A percentile compares a stretch with the other conserved stretches of the same genome.
Evolutionary conservation across 2,329 filamentous ascomycete genomes (phyloP).

Genomic region (Calonectria montana): DNA sequence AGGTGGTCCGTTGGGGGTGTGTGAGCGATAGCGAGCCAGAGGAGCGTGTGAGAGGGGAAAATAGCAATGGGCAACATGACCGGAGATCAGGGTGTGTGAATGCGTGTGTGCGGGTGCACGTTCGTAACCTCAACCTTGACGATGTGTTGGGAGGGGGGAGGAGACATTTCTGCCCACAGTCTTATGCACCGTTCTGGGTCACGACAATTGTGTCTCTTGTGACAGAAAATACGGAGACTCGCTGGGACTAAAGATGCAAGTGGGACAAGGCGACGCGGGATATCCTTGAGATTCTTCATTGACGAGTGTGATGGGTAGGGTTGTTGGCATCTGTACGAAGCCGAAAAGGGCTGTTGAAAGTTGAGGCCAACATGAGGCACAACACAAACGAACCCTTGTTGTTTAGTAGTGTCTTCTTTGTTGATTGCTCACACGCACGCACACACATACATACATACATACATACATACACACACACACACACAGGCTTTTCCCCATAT

Average conservation of each 20-base stretch:
- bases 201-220: neutral
- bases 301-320: neutral
- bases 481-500: neutral
- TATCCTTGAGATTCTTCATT: constrained; percentile 27
- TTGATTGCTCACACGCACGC: neutral
- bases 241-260: constrained; percentile 22
- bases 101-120: neutral
- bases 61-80: neutral
- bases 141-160: neutral
- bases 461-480: too few species aligned
- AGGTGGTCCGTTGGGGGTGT: constrained; percentile 4
- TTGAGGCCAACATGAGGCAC: neutral
- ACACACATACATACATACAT: too few species aligned
- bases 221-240: constrained; percentile 29
- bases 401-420: neutral
- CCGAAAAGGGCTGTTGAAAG: constrained; percentile 23
- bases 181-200: neutral
- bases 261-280: constrained; percentile 18
- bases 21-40: constrained; percentile 5
- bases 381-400: neutral
- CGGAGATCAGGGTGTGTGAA: neutral
- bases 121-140: neutral
- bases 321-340: constrained; percentile 19
- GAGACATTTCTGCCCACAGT: neutral
- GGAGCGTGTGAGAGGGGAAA: neutral